Conservation (phyloP, 768 basidiomycete genomes). For the Mycena venus region DNA sequence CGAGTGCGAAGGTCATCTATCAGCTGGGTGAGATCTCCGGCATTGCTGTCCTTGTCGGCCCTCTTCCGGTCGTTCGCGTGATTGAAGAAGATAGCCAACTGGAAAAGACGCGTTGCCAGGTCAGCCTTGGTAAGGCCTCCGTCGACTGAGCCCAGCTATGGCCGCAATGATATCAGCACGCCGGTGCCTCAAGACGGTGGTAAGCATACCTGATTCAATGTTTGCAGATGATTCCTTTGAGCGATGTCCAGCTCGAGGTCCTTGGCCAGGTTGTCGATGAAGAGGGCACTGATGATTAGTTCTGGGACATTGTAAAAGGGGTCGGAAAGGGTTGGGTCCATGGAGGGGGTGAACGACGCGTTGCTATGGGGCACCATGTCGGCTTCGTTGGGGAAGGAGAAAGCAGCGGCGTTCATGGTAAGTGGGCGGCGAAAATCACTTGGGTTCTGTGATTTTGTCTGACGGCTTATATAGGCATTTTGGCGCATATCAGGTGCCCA, state of each 20-base stretch:
- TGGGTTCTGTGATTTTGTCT: not conserved
- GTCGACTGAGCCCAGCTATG: not conserved
- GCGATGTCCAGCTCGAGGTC: not conserved
- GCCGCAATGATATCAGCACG: not conserved
- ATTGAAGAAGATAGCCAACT: not conserved
- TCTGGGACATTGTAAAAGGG: not conserved
- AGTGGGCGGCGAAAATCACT: not conserved
- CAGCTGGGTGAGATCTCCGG: not conserved
- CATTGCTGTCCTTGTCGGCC: not conserved
- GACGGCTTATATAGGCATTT: not conserved
- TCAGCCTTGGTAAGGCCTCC: not conserved
- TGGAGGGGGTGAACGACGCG: not conserved
- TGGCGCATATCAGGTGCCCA: not conserved
- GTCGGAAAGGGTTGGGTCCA: not conserved
- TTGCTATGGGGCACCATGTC: not conserved
- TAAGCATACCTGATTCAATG: not conserved
- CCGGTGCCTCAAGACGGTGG: not conserved
- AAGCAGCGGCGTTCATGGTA: not conserved
- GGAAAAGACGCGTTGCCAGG: not conserved
- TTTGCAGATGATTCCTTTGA: not conserved
- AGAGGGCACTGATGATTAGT: not conserved
- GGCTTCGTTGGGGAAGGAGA: not conserved
- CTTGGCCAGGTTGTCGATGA: constrained; percentile 3
- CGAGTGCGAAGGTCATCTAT: not conserved
- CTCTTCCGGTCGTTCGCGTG: not conserved